Base-by-base conservation (phyloP, 2,329 filamentous ascomycete genomes). In the Paecilomyces formosus region DNA sequence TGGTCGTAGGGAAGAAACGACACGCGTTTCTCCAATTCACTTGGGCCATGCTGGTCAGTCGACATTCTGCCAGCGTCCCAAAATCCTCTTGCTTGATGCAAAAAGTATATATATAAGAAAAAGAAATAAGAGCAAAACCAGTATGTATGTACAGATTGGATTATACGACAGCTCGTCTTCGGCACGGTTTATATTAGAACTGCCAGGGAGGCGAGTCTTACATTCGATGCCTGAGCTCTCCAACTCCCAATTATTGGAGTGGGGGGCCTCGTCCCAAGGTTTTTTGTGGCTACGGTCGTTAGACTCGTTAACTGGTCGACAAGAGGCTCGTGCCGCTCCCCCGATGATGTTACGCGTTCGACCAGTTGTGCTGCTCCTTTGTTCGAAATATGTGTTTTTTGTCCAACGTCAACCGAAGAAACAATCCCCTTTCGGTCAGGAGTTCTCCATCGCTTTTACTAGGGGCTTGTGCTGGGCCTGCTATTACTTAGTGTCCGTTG, bases 1-100 rank as follows among this genome's bases (percentile, higher is more conserved):
- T 92, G 89, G 54, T 88, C 85, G 67, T 88, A 88, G 1, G 83
- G 77, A 59, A 66, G 61, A 62, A 62, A 68, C 13, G 54, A 35
- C 22, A 12, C 13, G 1, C n/a, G 9, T 12, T 56, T 35, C 13
- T 18, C 55, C 12, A 49, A 12, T 6, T 18, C 49, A 28, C 13
- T 2, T 54, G 9, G n/a, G 50, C 3, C 55, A 3, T 30, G 21
- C 21, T 28, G 0, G 22, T 24, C 50, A n/a, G 50, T 52, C 26
- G 50, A 52, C 50, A 52, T 52, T 13, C 39, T 45, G 13, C 39
- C 15, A 18, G 18, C 15, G n/a, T 21, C 39, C 35, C 35, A n/a
- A 45, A 39, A 45, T 8, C 13, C 18, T n/a, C 15, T n/a, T 45
- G n/a, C 24, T 26, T 26, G 24, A 26, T 4, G 24, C 24, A 26